Percentiles rank a stretch among this genome's conserved stretches.
Evolutionary conservation across 495 filamentous ascomycete species (phyloP).

Genomic region (Cairneyella variabilis): DNA sequence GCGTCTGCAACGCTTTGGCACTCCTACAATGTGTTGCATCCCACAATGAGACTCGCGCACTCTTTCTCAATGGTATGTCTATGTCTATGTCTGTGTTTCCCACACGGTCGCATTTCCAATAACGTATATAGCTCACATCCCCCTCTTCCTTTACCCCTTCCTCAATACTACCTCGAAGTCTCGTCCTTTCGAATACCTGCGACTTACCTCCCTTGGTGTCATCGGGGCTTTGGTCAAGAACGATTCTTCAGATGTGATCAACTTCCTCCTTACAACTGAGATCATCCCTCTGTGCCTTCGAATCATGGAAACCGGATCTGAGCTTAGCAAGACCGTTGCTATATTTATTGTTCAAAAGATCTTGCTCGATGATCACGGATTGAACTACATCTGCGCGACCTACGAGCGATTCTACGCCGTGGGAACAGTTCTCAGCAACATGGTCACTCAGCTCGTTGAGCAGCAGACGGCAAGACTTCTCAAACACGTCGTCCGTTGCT

Average conservation of each 20-base stretch:
- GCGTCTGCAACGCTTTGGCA: constrained; percentile 96
- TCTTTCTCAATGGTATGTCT: constrained; percentile 82
- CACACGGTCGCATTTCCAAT: constrained; percentile 11
- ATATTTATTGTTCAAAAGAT: constrained; percentile 99
- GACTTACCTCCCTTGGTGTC: constrained; percentile 94
- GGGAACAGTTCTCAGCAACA: constrained; percentile 95
- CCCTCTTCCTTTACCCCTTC: constrained; percentile 96
- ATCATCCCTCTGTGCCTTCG: constrained; percentile 97
- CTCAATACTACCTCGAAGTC: constrained; percentile 99
- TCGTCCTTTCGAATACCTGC: constrained; percentile 95
- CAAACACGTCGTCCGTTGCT: constrained; percentile 98
- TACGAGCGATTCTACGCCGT: constrained; percentile 99
- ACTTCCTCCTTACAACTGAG: constrained; percentile 97
- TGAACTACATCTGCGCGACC: constrained; percentile 97
- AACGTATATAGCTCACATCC: constrained; percentile 77
- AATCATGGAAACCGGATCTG: constrained; percentile 99
- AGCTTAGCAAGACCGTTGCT: constrained; percentile 97
- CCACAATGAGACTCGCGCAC: constrained; percentile 89
- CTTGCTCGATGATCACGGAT: constrained; percentile 90
- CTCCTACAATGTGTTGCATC: constrained; percentile 97
- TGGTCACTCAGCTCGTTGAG: constrained; percentile 96
- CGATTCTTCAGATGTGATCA: constrained; percentile 97
- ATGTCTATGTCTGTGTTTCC: not conserved
- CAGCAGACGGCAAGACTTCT: constrained; percentile 93
- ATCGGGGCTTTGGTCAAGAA: constrained; percentile 99